Percentiles rank a stretch among this genome's conserved stretches.
phyloP scores from a whole-genome alignment of 1,139 yeast species.

The Petasospora rhodanensis region DNA sequence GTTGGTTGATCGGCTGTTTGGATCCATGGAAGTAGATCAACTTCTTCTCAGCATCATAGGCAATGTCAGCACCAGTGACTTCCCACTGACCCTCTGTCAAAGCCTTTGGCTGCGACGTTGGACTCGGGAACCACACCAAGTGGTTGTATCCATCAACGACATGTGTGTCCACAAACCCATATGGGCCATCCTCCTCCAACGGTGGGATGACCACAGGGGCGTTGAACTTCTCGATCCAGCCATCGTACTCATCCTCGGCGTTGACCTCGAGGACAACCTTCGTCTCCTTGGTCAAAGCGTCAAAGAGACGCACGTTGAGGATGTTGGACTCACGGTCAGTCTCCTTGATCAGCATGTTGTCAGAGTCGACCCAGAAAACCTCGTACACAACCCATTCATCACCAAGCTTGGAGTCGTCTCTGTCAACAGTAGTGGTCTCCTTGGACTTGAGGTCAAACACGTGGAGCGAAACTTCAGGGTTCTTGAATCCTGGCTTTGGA shows the following conservation, averaged over 20 bases:
- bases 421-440: slow-evolving; percentile 18
- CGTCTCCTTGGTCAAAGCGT: slow-evolving; percentile 31
- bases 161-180: slow-evolving; percentile 65
- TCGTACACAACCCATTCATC: slow-evolving; percentile 59
- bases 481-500: slow-evolving; percentile 77
- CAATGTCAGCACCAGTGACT: slow-evolving; percentile 46
- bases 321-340: slow-evolving; percentile 64
- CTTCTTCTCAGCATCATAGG: slow-evolving; percentile 44
- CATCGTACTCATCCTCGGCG: slow-evolving; percentile 43
- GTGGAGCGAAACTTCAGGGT: slow-evolving; percentile 53
- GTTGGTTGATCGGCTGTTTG: slow-evolving; percentile 45
- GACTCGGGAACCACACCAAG: slow-evolving; percentile 55
- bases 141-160: slow-evolving; percentile 52
- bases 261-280: slow-evolving; percentile 36
- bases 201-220: slow-evolving; percentile 29
- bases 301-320: slow-evolving; percentile 45
- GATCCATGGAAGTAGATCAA: slow-evolving; percentile 58
- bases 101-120: slow-evolving; percentile 36
- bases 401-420: slow-evolving; percentile 33
- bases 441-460: slow-evolving; percentile 35
- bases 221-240: slow-evolving; percentile 45
- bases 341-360: slow-evolving; percentile 50
- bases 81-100: slow-evolving; percentile 61
- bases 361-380: slow-evolving; percentile 55
- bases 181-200: slow-evolving; percentile 39